Evolutionary conservation across 1,139 yeast species (phyloP), one percentile per base, ranked within the genome.

Genomic region (Hyphopichia burtonii): DNA sequence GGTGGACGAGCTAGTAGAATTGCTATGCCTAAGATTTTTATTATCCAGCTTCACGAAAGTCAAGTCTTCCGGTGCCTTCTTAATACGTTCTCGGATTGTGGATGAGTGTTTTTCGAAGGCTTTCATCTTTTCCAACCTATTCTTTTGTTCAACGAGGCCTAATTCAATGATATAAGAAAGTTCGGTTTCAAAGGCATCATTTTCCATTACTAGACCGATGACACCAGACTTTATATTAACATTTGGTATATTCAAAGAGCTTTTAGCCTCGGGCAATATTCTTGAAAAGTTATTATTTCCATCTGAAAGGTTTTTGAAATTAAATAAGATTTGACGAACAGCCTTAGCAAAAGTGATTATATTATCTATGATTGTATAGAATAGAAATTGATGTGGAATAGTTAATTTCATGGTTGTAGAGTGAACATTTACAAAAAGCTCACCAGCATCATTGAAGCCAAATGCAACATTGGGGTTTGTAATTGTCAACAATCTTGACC

Each of bases 321-420:
- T 83, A 40, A 66, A 66, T 31, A 59, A 57, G 23, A 86, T 66
- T 46, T 84, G 89, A 43, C 68, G 71, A 15, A 78, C 59, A 0
- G 88, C 76, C 56, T 86, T 86, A 44, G 71, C 73, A 42, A 80
- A 64, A 0, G 87, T 80, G 31, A 84, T 75, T 2, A 80, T 56
- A 50, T 83, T 83, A 50, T 86, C 95, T 41, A 84, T 67, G 31
- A 86, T 77, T 10, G 80, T 76, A 58, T 83, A 84, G 45, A 85
- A 77, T 42, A 82, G 68, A 53, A 82, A 82, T 46, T 81, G 80
- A 54, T 81, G 80, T 1, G 89, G 87, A 39, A 83, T 65, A 40
- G 61, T 64, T 35, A 74, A 50, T 34, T 73, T 51, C 10, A 72
- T 56, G 2, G 65, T 59, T 12, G 53, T 53, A 8, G 74, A 53